These are phyloP conservation scores for Pythium plurisporium DNA, from an alignment of 352 stramenopile species.

Conservation along the genomic window DNA sequence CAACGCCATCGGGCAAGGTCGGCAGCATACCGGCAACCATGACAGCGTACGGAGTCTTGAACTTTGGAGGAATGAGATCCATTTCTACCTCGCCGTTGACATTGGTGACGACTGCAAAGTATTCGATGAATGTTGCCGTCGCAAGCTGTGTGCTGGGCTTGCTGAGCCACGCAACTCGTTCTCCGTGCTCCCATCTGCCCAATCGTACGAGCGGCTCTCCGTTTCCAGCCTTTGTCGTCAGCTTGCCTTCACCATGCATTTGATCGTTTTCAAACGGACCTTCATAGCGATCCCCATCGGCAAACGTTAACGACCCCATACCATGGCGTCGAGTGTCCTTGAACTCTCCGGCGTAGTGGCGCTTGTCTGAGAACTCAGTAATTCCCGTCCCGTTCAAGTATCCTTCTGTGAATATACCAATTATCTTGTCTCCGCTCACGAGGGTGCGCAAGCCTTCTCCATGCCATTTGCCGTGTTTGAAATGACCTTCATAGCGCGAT, in stretches of 20 bases:
- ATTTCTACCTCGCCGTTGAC: slow-evolving; percentile 58
- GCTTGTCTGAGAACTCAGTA: slow-evolving; percentile 64
- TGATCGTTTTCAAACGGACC: slow-evolving; percentile 83
- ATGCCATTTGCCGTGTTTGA: slow-evolving; percentile 69
- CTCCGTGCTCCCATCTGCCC: slow-evolving; percentile 56
- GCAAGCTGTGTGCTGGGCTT: slow-evolving; percentile 64
- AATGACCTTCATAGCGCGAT: slow-evolving; percentile 62
- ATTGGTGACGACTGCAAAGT: slow-evolving; percentile 46
- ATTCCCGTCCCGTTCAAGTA: slow-evolving; percentile 52
- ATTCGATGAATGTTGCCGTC: slow-evolving; percentile 71
- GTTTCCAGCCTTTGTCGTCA: slow-evolving; percentile 30
- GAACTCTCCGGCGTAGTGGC: slow-evolving; percentile 68
- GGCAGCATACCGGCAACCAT: slow-evolving; percentile 76
- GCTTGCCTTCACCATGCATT: slow-evolving; percentile 81
- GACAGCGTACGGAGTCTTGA: slow-evolving; percentile 71
- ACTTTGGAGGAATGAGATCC: slow-evolving; percentile 56
- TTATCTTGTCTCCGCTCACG: slow-evolving; percentile 52
- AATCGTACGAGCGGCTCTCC: slow-evolving; percentile 58
- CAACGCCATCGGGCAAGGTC: slow-evolving; percentile 62
- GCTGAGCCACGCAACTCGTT: slow-evolving; percentile 65
- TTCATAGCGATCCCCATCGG: slow-evolving; percentile 89
- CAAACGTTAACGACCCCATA: slow-evolving; percentile 74
- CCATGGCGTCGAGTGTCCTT: slow-evolving; percentile 60
- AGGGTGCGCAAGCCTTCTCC: slow-evolving; percentile 60
- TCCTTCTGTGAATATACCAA: slow-evolving; percentile 50